Base-by-base conservation (phyloP, 2,329 filamentous ascomycete genomes). In the Leptographium galeiforme region DNA sequence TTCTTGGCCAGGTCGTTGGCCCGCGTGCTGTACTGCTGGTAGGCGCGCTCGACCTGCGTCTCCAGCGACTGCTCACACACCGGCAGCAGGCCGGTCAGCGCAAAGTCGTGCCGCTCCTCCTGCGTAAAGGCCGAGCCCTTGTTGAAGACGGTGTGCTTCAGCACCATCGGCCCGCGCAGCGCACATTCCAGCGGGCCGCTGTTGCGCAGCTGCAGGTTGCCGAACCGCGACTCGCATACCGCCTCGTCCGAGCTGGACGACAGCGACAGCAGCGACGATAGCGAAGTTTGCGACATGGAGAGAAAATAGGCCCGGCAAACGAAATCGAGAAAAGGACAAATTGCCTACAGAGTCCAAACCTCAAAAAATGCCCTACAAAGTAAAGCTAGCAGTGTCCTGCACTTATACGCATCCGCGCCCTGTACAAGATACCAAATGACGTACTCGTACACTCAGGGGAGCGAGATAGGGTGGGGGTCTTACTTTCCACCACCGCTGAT, bases 101-200 rank as follows among this genome's bases (percentile, higher is more conserved):
- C 78, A 65, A 95, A 94, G 0, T 71, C 69, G 3, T 71, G 68
- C 12, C 89, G 79, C 63, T 95, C 89, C 33, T 85, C 69, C 0
- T 70, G 61, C 0, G 85, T 77, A 60, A 91, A 91, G 0, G 82
- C 87, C 4, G 87, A 89, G 34, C 89, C 89, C 66, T 93, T 93
- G 70, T 94, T 95, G 69, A 89, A 83, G 60, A 78, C 81, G 1
- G 83, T 75, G 12, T 78, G 79, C 56, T 80, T 77, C 10, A 89
- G 72, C 7, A 89, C 69, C 0, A 76, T 72, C 43, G 69, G 68
- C 6, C 79, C 78, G 7, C 61, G 67, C 39, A 77, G 63, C 2
- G 73, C 72, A 60, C 74, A 77, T 53, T 76, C 72, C 57, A 74
- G 65, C 1, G 72, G 72, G 1, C 74, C 74, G 34, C 62, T 67